Evolutionary conservation across 495 filamentous ascomycete genomes (phyloP).

Genomic region (Xylaria acuta): DNA sequence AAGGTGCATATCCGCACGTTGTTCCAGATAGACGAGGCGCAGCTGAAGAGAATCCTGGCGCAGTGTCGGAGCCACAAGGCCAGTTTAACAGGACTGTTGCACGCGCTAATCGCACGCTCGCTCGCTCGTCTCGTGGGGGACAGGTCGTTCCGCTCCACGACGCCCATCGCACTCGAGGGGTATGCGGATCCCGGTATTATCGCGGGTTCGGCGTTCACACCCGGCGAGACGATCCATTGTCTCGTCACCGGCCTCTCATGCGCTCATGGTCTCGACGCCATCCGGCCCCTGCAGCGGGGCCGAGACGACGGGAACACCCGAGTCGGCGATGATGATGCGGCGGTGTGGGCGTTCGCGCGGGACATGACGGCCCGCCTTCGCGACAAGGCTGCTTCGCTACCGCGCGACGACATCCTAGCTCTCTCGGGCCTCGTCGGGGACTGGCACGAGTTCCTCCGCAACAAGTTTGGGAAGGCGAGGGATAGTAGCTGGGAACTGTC

Average conservation of each 20-base stretch:
- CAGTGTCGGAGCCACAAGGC: slow-evolving; percentile 32
- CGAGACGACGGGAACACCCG: not conserved
- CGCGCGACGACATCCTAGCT: slow-evolving; percentile 40
- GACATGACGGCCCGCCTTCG: slow-evolving; percentile 22
- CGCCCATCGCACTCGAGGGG: slow-evolving; percentile 40
- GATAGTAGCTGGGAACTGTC: slow-evolving; percentile 38
- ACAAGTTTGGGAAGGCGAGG: slow-evolving; percentile 34
- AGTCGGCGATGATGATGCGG: slow-evolving; percentile 11
- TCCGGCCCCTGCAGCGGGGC: slow-evolving; percentile 4
- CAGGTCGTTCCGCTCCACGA: slow-evolving; percentile 32
- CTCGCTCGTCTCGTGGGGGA: slow-evolving; percentile 26
- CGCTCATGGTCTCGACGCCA: slow-evolving; percentile 22
- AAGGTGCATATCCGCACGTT: slow-evolving; percentile 33
- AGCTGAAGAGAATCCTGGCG: slow-evolving; percentile 20
- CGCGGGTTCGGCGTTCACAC: slow-evolving; percentile 8
- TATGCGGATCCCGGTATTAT: slow-evolving; percentile 19
- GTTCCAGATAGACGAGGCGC: slow-evolving; percentile 21
- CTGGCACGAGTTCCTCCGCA: slow-evolving; percentile 39
- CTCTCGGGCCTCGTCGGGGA: slow-evolving; percentile 36
- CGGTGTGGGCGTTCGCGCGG: slow-evolving; percentile 22
- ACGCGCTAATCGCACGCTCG: slow-evolving; percentile 37
- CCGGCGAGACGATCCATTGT: slow-evolving; percentile 31
- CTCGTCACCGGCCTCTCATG: slow-evolving; percentile 32
- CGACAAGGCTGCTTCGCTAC: slow-evolving; percentile 24
- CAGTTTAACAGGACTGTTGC: slow-evolving; percentile 41